These are phyloP conservation scores for Purshia tridentata DNA, from an alignment of 306 rosid species.

Conservation along the genomic window DNA sequence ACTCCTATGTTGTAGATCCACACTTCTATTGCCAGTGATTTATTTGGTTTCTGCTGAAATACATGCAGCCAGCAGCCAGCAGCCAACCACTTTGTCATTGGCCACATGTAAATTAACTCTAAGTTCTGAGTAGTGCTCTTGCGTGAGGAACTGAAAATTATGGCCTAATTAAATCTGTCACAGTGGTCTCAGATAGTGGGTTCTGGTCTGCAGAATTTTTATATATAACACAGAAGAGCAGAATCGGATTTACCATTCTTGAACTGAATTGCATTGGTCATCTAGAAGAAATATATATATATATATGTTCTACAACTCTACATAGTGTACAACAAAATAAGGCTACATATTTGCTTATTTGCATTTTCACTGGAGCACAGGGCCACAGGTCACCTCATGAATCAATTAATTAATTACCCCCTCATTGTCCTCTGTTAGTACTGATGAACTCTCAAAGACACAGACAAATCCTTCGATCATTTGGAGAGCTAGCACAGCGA, in stretches of 20 bases:
- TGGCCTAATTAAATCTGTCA: conserved; percentile 3
- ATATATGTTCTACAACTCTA: conserved; percentile 26
- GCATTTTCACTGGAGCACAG: conserved; percentile 12
- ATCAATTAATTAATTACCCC: conserved; percentile 17
- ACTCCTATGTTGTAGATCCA: not conserved
- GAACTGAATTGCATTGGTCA: conserved; percentile 27
- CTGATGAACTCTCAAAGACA: conserved; percentile 25
- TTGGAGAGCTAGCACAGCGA: conserved; percentile 56
- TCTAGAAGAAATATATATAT: conserved; percentile 26
- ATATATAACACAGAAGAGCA: conserved; percentile 3
- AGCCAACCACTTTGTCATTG: conserved; percentile 1
- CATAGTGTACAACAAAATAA: conserved; percentile 21
- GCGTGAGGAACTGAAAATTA: not conserved
- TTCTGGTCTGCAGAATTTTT: not conserved
- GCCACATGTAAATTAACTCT: not conserved
- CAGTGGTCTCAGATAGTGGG: not conserved
- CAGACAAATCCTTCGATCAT: conserved; percentile 29
- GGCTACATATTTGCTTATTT: not conserved
- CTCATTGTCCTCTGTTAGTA: conserved; percentile 15
- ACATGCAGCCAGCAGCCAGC: not conserved
- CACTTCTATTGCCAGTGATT: too few species aligned
- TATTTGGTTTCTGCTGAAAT: not conserved
- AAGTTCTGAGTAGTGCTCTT: not conserved
- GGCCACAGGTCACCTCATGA: conserved; percentile 13
- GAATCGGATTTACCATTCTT: conserved; percentile 16